phyloP scores from a whole-genome alignment of 306 rosid genomes.

The Medicago arabica region DNA sequence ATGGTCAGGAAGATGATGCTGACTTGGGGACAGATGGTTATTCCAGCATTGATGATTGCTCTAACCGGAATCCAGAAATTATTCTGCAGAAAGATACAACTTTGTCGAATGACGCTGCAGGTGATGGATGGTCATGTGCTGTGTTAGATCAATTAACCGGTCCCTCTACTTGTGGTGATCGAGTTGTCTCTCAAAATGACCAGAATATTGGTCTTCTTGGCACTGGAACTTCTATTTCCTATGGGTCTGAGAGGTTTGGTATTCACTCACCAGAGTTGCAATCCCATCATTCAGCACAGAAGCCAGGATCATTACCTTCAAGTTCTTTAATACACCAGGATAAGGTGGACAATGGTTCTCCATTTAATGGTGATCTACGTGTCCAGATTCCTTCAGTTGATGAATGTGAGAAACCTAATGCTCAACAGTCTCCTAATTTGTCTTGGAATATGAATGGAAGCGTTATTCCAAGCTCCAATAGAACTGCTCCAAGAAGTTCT shows the following conservation, averaged over 20 bases:
- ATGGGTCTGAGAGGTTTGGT: slow-evolving; percentile 45
- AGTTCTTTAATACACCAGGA: slow-evolving; percentile 49
- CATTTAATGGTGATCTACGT: slow-evolving; percentile 57
- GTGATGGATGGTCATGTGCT: slow-evolving; percentile 51
- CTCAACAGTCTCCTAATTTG: slow-evolving; percentile 61
- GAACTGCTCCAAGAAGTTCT: slow-evolving; percentile 87
- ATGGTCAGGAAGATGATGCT: slow-evolving; percentile 52
- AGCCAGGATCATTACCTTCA: slow-evolving; percentile 45
- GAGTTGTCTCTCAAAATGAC: slow-evolving; percentile 40
- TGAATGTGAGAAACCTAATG: slow-evolving; percentile 57
- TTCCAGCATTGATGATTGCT: slow-evolving; percentile 45
- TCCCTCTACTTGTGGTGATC: slow-evolving; percentile 47
- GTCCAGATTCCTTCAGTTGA: slow-evolving; percentile 69
- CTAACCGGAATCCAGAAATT: slow-evolving; percentile 46
- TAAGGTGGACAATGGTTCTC: slow-evolving; percentile 55
- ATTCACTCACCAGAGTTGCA: slow-evolving; percentile 45
- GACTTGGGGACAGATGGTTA: slow-evolving; percentile 49
- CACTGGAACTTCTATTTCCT: slow-evolving; percentile 51
- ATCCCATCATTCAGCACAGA: slow-evolving; percentile 45
- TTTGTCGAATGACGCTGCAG: slow-evolving; percentile 43
- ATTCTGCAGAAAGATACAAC: slow-evolving; percentile 44
- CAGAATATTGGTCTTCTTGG: slow-evolving; percentile 39
- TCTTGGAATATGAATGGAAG: slow-evolving; percentile 66
- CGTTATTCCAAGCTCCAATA: slow-evolving; percentile 69
- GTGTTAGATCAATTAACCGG: slow-evolving; percentile 41